Percentiles rank a stretch among this genome's conserved stretches.
Evolutionary conservation across 345 rosid species (phyloP).

Genomic region (Murraya paniculata): DNA sequence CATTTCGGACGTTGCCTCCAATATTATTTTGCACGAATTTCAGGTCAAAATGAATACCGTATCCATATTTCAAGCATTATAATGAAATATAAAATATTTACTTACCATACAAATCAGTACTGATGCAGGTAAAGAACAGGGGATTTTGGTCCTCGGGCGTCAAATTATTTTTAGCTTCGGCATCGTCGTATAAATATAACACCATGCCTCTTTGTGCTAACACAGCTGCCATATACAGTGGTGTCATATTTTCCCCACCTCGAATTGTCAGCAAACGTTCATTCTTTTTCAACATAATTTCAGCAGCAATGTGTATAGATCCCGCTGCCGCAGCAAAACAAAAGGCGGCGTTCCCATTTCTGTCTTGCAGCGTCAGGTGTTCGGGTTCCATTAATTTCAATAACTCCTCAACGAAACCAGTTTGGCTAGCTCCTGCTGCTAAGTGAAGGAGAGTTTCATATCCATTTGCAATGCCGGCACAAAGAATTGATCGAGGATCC

Average conservation of each 20-base stretch:
- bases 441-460: conserved; percentile 9
- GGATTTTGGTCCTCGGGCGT: not conserved
- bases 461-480: not conserved
- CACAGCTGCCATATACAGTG: conserved; percentile 8
- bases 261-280: not conserved
- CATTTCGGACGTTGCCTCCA: too few species aligned
- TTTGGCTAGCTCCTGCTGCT: conserved; percentile 7
- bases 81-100: not conserved
- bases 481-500: not conserved
- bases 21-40: too few species aligned
- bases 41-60: too few species aligned
- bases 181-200: not conserved
- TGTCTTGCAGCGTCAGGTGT: not conserved
- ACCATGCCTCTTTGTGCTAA: not conserved
- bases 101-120: conserved; percentile 1
- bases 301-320: not conserved
- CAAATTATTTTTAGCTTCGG: not conserved
- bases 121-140: not conserved
- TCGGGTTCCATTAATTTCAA: not conserved
- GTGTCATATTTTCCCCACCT: not conserved
- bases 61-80: too few species aligned
- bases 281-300: not conserved
- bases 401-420: not conserved
- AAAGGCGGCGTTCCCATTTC: conserved; percentile 3
- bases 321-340: not conserved